These are phyloP conservation scores for Trichoderma koningii DNA, from an alignment of 2,329 filamentous ascomycete species.

Conservation along the genomic window DNA sequence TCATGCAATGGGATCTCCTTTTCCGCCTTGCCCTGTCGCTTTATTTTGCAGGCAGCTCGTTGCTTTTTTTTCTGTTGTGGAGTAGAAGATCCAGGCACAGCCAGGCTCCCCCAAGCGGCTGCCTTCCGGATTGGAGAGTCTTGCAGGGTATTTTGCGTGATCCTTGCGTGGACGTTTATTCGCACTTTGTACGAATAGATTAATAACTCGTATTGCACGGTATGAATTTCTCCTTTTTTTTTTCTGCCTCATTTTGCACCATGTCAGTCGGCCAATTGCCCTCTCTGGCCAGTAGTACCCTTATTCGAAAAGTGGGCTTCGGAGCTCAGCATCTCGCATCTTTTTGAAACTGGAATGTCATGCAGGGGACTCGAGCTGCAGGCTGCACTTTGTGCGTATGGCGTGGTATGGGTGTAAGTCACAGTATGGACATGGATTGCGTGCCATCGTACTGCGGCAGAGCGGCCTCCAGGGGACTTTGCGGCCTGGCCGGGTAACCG, in stretches of 20 bases:
- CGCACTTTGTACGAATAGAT: neutral
- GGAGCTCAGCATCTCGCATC: neutral
- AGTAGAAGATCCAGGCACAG: slow-evolving; percentile 1
- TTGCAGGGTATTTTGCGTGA: neutral
- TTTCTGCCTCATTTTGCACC: neutral
- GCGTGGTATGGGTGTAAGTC: too few species aligned
- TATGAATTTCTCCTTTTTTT: neutral
- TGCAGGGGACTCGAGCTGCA: slow-evolving; percentile 1
- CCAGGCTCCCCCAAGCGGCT: neutral
- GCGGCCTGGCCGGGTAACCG: neutral
- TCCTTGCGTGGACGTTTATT: neutral
- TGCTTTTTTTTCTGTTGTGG: neutral
- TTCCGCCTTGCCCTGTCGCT: neutral
- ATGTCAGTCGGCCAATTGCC: neutral
- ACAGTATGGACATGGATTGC: too few species aligned
- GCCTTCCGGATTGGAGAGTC: slow-evolving; percentile 13
- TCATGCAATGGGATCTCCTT: neutral
- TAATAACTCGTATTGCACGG: slow-evolving; percentile 14
- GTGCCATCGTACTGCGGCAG: neutral
- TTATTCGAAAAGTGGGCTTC: slow-evolving; percentile 6
- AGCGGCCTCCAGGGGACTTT: slow-evolving; percentile 5
- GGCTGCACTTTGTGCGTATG: neutral
- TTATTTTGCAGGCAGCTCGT: neutral
- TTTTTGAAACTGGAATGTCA: slow-evolving; percentile 1
- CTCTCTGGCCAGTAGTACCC: neutral